Conservation (phyloP, 495 filamentous ascomycete species). For the Lasiosphaeria miniovina region DNA sequence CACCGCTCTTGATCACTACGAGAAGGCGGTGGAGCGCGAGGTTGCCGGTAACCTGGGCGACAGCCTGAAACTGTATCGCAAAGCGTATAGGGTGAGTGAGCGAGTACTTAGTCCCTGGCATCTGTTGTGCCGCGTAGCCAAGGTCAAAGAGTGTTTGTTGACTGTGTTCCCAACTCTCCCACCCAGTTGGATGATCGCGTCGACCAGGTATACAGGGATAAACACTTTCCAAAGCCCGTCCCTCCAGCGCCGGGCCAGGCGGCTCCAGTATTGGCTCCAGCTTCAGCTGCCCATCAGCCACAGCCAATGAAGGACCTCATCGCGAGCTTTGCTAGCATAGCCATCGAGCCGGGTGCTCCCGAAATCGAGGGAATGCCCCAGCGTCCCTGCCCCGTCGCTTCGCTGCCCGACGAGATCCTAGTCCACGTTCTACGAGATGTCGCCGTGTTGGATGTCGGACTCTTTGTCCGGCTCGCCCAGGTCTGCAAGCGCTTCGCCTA, state of each 20-base stretch:
- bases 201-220: constrained; percentile 81
- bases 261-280: background rate
- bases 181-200: constrained; percentile 74
- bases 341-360: constrained; percentile 56
- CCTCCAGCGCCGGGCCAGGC: constrained; percentile 4
- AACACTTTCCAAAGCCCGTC: constrained; percentile 72
- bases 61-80: constrained; percentile 82
- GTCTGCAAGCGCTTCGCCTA: constrained; percentile 88
- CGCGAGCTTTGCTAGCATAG: constrained; percentile 62
- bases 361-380: constrained; percentile 60
- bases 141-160: constrained; percentile 7
- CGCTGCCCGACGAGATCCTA: constrained; percentile 79
- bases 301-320: constrained; percentile 66
- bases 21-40: constrained; percentile 87
- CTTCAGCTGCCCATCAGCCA: constrained; percentile 14
- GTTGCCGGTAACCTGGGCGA: constrained; percentile 81
- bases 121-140: background rate
- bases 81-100: constrained; percentile 71
- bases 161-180: background rate
- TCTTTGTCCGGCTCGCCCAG: constrained; percentile 71
- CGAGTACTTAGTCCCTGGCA: too few relatives aligned
- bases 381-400: constrained; percentile 73
- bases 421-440: constrained; percentile 57
- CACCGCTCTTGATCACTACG: constrained; percentile 90
- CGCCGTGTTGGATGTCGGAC: constrained; percentile 72